A percentile compares a stretch with the other conserved stretches of the same genome.
These are phyloP conservation scores for Myxozyma monticola DNA, from an alignment of 805 yeast species.

Conservation along the genomic window DNA sequence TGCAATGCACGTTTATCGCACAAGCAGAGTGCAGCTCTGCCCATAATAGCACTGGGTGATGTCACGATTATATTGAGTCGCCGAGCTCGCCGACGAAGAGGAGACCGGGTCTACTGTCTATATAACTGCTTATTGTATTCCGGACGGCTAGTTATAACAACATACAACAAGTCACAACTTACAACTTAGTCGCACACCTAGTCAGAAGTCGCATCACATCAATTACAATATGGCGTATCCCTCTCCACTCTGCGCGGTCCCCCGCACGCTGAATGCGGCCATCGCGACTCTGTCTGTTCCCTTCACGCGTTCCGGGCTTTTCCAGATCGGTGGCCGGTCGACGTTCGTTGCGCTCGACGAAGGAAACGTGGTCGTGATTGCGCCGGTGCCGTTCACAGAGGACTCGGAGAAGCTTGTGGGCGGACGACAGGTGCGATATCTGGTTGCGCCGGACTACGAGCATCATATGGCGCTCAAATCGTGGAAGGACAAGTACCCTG, in stretches of 20 bases:
- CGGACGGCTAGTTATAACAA: too few species aligned
- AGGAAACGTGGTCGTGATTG: conserved; percentile 14
- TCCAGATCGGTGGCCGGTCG: conserved; percentile 30
- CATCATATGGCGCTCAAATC: conserved; percentile 65
- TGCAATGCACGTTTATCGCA: too few species aligned
- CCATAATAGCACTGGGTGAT: too few species aligned
- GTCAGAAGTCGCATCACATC: too few species aligned
- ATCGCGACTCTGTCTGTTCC: conserved; percentile 28
- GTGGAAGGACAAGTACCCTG: conserved; percentile 53
- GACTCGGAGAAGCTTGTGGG: conserved; percentile 24
- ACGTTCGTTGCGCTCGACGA: conserved; percentile 21
- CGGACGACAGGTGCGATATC: conserved; percentile 33
- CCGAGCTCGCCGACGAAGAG: too few species aligned
- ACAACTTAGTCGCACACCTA: too few species aligned
- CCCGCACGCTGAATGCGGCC: conserved; percentile 22
- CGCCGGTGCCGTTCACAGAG: conserved; percentile 28
- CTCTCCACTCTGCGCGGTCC: conserved; percentile 30
- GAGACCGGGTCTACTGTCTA: too few species aligned
- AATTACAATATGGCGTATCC: conserved; percentile 24
- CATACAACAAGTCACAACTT: too few species aligned
- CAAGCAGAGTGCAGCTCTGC: too few species aligned
- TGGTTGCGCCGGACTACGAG: conserved; percentile 63
- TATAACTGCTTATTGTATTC: too few species aligned
- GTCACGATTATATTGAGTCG: too few species aligned
- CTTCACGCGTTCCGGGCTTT: conserved; percentile 26